Base-by-base conservation (phyloP, 1,284 basidiomycete species). In the Moesziomyces parantarcticus region DNA sequence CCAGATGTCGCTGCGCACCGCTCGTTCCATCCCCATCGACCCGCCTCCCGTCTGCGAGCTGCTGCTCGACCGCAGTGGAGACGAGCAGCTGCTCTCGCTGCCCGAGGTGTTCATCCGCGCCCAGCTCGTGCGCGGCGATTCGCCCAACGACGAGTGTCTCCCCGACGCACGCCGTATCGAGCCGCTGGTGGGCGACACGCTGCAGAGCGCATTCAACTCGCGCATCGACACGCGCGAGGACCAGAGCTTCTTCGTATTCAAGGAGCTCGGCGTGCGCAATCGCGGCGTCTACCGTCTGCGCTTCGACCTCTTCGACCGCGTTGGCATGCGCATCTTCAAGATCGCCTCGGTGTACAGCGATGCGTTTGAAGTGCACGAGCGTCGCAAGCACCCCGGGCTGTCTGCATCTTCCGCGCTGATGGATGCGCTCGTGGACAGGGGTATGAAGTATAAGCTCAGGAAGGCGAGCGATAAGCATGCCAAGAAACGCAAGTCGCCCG, bases 191-290 rank as follows among this genome's bases (percentile, higher is more conserved):
- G 71, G 71, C 0, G 66, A 70, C 46, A 71, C 72, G 3, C 50
- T 71, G 25, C 66, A 70, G 41, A 54, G 46, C 20, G 46, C 63
- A 16, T 64, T 75, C 60, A 70, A 66, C 42, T 70, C 67, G 10
- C 59, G 63, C 47, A 71, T 75, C 54, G 72, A 69, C 44, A 63
- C 63, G 3, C 52, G 66, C 20, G 65, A 68, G 25, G 71, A 74
- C 23, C 75, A 74, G 40, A 58, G 60, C 53, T 68, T 77, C 52
- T 78, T 78, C 52, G 67, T 78, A 50, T 78, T 78, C 56, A 68
- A 74, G 18, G 76, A 78, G 57, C 64, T 78, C 41, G 67, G 75
- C 14, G 65, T 78, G 3, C 70, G 74, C 40, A 57, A 54, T 18
- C 49, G 57, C 5, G 76, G 76, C 46, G 20, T 67, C 13, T 78